Percentiles rank a stretch among this genome's conserved stretches.
These are phyloP conservation scores for Calonectria henricotiae DNA, from an alignment of 2,329 filamentous ascomycete species.

Conservation along the genomic window DNA sequence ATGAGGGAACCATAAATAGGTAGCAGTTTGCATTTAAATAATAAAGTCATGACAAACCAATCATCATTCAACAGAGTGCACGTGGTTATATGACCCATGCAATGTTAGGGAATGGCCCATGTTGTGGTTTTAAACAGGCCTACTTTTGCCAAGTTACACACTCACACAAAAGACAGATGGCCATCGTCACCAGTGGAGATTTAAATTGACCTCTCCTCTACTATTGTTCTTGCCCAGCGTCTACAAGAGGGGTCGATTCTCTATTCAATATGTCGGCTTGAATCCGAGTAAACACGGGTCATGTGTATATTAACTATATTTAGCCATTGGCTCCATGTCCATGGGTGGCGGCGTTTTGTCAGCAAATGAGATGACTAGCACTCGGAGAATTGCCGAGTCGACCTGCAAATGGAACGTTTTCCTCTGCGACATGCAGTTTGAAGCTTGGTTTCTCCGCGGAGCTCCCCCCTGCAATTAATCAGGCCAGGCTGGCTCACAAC, in stretches of 20 bases:
- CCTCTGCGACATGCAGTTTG: neutral
- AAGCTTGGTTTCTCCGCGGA: conserved; percentile 18
- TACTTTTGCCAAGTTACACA: too few species aligned
- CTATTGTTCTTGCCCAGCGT: neutral
- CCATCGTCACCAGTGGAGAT: too few species aligned
- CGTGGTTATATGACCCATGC: too few species aligned
- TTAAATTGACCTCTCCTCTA: too few species aligned
- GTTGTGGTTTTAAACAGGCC: too few species aligned
- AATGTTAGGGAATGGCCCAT: too few species aligned
- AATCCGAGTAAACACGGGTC: neutral
- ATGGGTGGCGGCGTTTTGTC: neutral
- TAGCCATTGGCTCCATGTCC: neutral
- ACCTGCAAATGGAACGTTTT: neutral
- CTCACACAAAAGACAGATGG: too few species aligned
- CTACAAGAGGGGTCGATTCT: neutral
- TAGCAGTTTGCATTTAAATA: neutral
- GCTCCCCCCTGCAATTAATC: neutral
- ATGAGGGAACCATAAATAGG: too few species aligned
- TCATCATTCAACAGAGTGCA: neutral
- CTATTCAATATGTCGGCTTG: neutral
- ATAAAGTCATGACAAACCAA: neutral
- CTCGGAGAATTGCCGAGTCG: conserved; percentile 5
- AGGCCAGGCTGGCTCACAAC: neutral
- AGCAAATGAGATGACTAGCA: neutral
- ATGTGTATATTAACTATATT: neutral